Conservation (phyloP, 176 grass and related monocot species). For the Zea mays region Zm-B73-REFERENCE-NAM-5.0 NC_050103.1:29493001-29493500, state of each 20-base stretch:
- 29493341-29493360: conserved; percentile 82
- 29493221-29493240: neutral
- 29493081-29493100: neutral
- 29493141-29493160: neutral
- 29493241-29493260: conserved; percentile 1
- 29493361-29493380: conserved; percentile 81
- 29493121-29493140: conserved; percentile 13
- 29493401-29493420: conserved; percentile 66
- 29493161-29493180: neutral
- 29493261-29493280: neutral
- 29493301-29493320: conserved; percentile 2
- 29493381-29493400: conserved; percentile 62
- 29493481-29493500: conserved; percentile 34
- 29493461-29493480: conserved; percentile 62
- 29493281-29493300: conserved; percentile 33
- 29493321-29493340: conserved; percentile 55
- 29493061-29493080: neutral
- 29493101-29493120: neutral
- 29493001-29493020: conserved; percentile 5
- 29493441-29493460: conserved; percentile 73
- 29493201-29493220: neutral
- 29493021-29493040: conserved; percentile 8
- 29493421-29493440: conserved; percentile 79
- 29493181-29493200: neutral
- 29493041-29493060: neutral